These are phyloP conservation scores for Coniochaeta sp. DNA, from an alignment of 2,329 filamentous ascomycete genomes.

Conservation along the genomic window DNA sequence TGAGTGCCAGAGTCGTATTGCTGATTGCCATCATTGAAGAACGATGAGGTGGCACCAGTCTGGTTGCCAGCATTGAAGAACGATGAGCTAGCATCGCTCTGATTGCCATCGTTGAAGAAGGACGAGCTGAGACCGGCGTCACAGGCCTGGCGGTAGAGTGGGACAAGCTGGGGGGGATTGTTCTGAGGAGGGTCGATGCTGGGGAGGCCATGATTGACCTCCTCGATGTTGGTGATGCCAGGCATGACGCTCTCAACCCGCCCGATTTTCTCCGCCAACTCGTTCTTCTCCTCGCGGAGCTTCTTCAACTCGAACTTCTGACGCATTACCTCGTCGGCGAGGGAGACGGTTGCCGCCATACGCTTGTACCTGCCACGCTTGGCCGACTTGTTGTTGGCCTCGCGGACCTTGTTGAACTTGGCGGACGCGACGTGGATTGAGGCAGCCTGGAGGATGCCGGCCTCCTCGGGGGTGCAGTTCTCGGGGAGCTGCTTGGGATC, in stretches of 20 bases:
- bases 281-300: background rate
- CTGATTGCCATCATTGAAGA: background rate
- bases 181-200: too few species aligned
- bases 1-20: background rate
- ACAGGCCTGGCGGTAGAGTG: too few species aligned
- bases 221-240: background rate
- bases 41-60: background rate
- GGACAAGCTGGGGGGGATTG: too few species aligned
- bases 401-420: background rate
- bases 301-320: background rate
- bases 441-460: background rate
- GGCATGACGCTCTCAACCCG: background rate
- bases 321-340: background rate
- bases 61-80: too few species aligned
- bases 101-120: too few species aligned
- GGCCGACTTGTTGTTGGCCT: background rate
- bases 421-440: background rate
- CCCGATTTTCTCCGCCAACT: too few species aligned
- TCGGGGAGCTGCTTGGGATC: background rate
- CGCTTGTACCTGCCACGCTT: constrained; percentile 2
- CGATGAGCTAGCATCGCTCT: too few species aligned
- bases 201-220: too few species aligned
- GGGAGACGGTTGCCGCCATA: background rate
- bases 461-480: background rate
- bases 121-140: too few species aligned